These are phyloP conservation scores for Butyriboletus loyo DNA, from an alignment of 768 basidiomycete genomes.

Conservation along the genomic window DNA sequence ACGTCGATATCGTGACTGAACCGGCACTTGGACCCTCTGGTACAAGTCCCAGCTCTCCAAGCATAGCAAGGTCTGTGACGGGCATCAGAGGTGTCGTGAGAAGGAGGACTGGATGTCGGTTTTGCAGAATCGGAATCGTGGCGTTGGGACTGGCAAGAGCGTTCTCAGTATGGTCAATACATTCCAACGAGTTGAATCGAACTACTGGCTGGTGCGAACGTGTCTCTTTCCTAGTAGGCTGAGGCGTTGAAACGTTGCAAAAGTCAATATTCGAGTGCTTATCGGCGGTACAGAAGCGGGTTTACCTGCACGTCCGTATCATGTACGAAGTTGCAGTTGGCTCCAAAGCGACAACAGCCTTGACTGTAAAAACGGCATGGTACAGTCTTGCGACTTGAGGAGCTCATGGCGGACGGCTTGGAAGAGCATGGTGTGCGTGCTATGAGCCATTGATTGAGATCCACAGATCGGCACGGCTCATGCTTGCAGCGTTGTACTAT, in stretches of 20 bases:
- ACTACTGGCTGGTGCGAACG: not conserved
- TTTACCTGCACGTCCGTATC: slow-evolving; percentile 7
- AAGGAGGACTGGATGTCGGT: not conserved
- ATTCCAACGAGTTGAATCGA: not conserved
- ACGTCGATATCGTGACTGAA: slow-evolving; percentile 36
- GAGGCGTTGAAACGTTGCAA: not conserved
- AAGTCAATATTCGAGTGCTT: not conserved
- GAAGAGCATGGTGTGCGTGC: too few species aligned
- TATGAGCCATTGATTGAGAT: too few species aligned
- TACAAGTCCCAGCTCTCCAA: slow-evolving; percentile 40
- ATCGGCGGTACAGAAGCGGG: not conserved
- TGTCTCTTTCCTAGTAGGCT: not conserved
- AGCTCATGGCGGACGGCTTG: slow-evolving; percentile 12
- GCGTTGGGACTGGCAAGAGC: not conserved
- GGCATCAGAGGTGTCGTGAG: slow-evolving; percentile 11
- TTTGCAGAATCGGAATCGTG: not conserved
- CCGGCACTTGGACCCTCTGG: slow-evolving; percentile 34
- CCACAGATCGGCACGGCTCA: too few species aligned
- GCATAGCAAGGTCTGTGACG: slow-evolving; percentile 24
- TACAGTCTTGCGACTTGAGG: not conserved
- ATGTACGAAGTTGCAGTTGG: slow-evolving; percentile 26
- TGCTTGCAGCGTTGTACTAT: too few species aligned
- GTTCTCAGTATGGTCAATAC: not conserved
- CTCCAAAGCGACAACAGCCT: slow-evolving; percentile 28
- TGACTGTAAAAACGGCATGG: slow-evolving; percentile 22